These are phyloP conservation scores for Alternaria angustiovoidea DNA, from an alignment of 2,329 filamentous ascomycete species.

Conservation along the genomic window DNA sequence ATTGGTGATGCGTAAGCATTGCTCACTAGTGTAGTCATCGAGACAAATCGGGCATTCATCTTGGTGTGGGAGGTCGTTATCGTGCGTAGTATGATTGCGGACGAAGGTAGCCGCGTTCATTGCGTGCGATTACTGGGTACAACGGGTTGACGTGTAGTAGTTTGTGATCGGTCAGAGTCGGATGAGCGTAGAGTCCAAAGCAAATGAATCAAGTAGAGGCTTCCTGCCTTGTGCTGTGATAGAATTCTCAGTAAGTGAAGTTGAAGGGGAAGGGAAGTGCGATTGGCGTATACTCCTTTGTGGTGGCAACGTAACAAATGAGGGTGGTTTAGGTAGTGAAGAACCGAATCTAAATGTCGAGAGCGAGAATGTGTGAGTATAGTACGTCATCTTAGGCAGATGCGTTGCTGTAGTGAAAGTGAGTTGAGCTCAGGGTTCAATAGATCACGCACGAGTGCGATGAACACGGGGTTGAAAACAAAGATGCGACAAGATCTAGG, in stretches of 20 bases:
- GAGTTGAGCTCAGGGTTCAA: not conserved
- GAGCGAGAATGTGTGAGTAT: not conserved
- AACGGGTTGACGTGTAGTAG: not conserved
- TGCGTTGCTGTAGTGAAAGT: not conserved
- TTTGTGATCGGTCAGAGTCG: not conserved
- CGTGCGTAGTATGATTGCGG: constrained; percentile 1
- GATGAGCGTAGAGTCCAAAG: not conserved
- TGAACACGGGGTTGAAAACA: not conserved
- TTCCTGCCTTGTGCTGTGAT: not conserved
- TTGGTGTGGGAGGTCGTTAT: not conserved
- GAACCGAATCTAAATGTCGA: not conserved
- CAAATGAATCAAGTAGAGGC: not conserved
- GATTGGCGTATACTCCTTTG: not conserved
- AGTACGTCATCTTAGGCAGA: not conserved
- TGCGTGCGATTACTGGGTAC: not conserved
- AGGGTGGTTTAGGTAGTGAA: not conserved
- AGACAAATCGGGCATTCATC: constrained; percentile 34
- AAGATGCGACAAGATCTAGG: not conserved
- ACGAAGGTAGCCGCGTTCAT: constrained; percentile 7
- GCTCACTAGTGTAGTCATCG: constrained; percentile 22
- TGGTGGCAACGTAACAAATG: not conserved
- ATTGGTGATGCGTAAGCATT: constrained; percentile 20
- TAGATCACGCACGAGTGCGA: not conserved
- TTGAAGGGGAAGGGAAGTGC: not conserved
- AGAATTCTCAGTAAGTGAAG: not conserved